Evolutionary conservation across 2,329 filamentous ascomycete genomes (phyloP), one percentile per base, ranked within the genome.

Genomic region (Colletotrichum higginsianum): DNA sequence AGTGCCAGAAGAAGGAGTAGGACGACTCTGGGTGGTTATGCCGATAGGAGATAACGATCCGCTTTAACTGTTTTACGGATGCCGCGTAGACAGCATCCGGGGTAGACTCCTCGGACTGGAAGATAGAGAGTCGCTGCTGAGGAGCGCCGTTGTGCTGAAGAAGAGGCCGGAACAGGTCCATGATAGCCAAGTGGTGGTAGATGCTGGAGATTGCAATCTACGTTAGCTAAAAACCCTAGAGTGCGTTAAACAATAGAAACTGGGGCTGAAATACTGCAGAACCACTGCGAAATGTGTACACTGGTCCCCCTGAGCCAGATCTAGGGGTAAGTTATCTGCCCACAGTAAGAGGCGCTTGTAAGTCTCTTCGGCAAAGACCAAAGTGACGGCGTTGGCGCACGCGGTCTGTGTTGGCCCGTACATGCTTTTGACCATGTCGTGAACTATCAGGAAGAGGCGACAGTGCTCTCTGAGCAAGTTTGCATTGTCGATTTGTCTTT

Each of bases 1-100:
- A 82, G 58, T 84, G 81, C 82, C 82, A 85, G 9, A 83, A 75
- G 16, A 84, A 78, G 6, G 79, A 79, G 70, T 79, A 82, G 1
- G 76, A 76, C 3, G 82, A 81, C 16, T 77, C 77, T 15, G 72
- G 65, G 46, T 81, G 77, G 6, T 76, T 76, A 21, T 76, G 75
- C 18, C 80, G 79, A 66, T 82, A 83, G n/a, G 79, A 74, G 44
- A 83, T 66, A 11, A 84, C 75, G 7, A 84, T 77, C 11, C 77
- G 76, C 71, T 84, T 83, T 9, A 84, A 75, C 53, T 84, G 82
- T 40, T 77, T 75, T 0, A 81, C 77, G 0, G 82, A 84, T 1
- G 82, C 80, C 1, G 72, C 66, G 42, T 76, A 83, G 0, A 75
- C 79, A 3, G 76, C 67, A 11, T 80, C 78, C 0, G 81, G 76